phyloP scores from a whole-genome alignment of 2,329 filamentous ascomycete species.

The Grosmannia clavigera region DNA sequence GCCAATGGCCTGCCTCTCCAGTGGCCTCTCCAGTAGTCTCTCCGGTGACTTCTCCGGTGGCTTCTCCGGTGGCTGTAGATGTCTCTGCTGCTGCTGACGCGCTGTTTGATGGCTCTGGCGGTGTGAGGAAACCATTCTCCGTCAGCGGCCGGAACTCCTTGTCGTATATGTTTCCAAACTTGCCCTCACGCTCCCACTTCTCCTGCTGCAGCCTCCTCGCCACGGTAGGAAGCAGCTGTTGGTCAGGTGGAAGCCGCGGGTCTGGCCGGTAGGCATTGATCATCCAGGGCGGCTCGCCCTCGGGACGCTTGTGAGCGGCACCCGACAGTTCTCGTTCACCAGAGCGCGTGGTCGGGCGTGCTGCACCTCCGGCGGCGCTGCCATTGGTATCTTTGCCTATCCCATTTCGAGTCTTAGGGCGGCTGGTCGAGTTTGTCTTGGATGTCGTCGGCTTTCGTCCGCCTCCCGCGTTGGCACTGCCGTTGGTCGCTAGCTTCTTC shows the following conservation, averaged over 20 bases:
- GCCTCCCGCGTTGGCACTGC: slow-evolving; percentile 11
- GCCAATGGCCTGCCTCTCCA: background rate
- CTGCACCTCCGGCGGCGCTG: slow-evolving; percentile 22
- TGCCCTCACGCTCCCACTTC: slow-evolving; percentile 87
- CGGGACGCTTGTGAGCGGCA: slow-evolving; percentile 53
- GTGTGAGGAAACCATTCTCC: slow-evolving; percentile 41
- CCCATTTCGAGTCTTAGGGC: slow-evolving; percentile 51
- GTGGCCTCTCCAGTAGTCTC: background rate
- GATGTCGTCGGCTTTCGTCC: slow-evolving; percentile 27
- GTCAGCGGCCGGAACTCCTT: slow-evolving; percentile 77
- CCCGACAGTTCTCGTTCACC: slow-evolving; percentile 39
- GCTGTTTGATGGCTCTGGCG: slow-evolving; percentile 26
- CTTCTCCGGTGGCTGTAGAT: background rate
- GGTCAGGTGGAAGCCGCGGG: slow-evolving; percentile 81
- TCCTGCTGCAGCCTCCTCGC: slow-evolving; percentile 85
- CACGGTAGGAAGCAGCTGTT: slow-evolving; percentile 90
- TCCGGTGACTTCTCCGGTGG: background rate
- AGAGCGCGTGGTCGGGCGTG: slow-evolving; percentile 50
- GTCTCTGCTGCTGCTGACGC: slow-evolving; percentile 10
- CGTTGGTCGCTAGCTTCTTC: slow-evolving; percentile 30
- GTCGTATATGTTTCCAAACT: slow-evolving; percentile 75
- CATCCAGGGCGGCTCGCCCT: slow-evolving; percentile 94
- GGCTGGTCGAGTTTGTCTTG: slow-evolving; percentile 26
- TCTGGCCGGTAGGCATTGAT: slow-evolving; percentile 92
- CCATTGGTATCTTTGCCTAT: slow-evolving; percentile 27